These are phyloP conservation scores for Fomitopsis pulvina DNA, from an alignment of 768 basidiomycete species.

Conservation along the genomic window DNA sequence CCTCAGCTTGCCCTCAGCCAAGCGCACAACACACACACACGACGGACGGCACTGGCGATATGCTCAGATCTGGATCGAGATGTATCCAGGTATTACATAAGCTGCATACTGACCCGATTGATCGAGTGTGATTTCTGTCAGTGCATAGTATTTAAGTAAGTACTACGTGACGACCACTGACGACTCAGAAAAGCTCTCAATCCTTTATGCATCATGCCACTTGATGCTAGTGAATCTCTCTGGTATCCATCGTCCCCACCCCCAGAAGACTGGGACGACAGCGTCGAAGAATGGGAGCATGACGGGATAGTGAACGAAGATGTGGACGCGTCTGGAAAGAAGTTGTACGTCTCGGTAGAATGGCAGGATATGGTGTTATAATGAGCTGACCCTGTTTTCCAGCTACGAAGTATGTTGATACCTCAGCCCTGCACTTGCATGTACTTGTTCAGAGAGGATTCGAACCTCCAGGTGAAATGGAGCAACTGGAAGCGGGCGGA, in stretches of 20 bases:
- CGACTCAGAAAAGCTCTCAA: background rate
- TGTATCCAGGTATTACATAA: too few relatives aligned
- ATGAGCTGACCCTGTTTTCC: background rate
- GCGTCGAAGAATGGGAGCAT: conserved; percentile 10
- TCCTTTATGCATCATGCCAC: background rate
- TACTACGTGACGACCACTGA: background rate
- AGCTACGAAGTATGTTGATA: conserved; percentile 13
- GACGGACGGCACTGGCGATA: too few relatives aligned
- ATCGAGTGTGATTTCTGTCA: too few relatives aligned
- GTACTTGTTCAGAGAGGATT: background rate
- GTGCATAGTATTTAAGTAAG: too few relatives aligned
- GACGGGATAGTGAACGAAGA: conserved; percentile 14
- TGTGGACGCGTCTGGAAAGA: conserved; percentile 7
- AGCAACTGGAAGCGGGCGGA: conserved; percentile 41
- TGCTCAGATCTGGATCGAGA: too few relatives aligned
- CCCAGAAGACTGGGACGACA: conserved; percentile 9
- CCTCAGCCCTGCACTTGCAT: too few relatives aligned
- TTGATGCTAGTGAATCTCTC: background rate
- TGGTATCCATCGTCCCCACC: conserved; percentile 11
- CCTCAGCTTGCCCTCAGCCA: too few relatives aligned
- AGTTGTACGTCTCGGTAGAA: conserved; percentile 11
- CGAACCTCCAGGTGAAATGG: conserved; percentile 40
- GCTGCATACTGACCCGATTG: too few relatives aligned
- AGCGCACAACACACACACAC: too few relatives aligned
- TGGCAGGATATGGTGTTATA: background rate